Conservation (phyloP, 805 yeast genomes). For the Wickerhamomyces subpelliculosus region DNA sequence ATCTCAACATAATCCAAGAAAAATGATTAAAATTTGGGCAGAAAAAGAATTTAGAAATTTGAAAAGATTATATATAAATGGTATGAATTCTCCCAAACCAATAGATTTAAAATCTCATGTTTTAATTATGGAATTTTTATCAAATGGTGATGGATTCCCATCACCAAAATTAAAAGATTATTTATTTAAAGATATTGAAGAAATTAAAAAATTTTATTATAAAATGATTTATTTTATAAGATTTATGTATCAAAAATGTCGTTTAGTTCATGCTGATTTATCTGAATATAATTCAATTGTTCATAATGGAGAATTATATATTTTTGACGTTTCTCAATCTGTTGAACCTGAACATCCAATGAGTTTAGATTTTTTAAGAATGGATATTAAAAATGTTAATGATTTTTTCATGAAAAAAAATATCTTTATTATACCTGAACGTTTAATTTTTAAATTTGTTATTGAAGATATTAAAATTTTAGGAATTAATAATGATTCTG, state of each 20-base stretch:
- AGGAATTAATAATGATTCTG: conserved; percentile 24
- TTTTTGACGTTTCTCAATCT: conserved; percentile 94
- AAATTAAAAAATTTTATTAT: conserved; percentile 60
- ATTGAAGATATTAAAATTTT: conserved; percentile 38
- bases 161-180: conserved; percentile 88
- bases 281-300: conserved; percentile 91
- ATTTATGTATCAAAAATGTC: conserved; percentile 78
- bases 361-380: conserved; percentile 88
- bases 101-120: conserved; percentile 84
- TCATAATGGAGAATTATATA: conserved; percentile 69
- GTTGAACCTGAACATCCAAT: conserved; percentile 98
- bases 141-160: conserved; percentile 76
- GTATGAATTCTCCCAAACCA: conserved; percentile 94
- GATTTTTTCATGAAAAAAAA: conserved; percentile 74
- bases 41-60: conserved; percentile 94
- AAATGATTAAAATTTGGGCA: conserved; percentile 98
- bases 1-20: conserved; percentile 86
- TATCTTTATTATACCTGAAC: conserved; percentile 74
- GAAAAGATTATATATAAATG: conserved; percentile 69
- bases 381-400: conserved; percentile 96
- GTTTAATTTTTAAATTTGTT: conserved; percentile 72
- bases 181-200: conserved; percentile 59
- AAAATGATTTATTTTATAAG: conserved; percentile 82
- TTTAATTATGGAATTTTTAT: conserved; percentile 86
- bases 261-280: conserved; percentile 92